A percentile compares a stretch with the other conserved stretches of the same genome.
These are phyloP conservation scores for Populus hybrid DNA, from an alignment of 441 rosid species.

Conservation along the genomic window DNA sequence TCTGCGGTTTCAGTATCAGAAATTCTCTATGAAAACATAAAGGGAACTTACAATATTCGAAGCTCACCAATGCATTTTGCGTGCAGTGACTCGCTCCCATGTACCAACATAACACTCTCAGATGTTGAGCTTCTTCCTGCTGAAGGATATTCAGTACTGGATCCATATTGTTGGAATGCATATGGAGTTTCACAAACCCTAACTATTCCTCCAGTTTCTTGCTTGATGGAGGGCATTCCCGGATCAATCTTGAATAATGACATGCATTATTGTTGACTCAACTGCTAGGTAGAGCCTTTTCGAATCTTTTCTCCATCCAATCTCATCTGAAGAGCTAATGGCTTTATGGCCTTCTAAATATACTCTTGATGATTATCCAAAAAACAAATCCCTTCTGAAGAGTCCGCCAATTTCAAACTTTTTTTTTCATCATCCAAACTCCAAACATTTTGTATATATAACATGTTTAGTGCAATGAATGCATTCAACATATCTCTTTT, in stretches of 20 bases:
- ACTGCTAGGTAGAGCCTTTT: neutral
- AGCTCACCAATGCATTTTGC: constrained; percentile 79
- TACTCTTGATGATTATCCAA: no score
- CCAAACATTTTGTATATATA: no score
- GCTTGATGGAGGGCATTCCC: constrained; percentile 64
- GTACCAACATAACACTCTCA: constrained; percentile 67
- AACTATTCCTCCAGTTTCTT: constrained; percentile 70
- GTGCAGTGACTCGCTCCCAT: constrained; percentile 74
- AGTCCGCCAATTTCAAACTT: no score
- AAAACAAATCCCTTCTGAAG: no score
- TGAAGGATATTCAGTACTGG: constrained; percentile 46
- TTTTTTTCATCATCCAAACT: no score
- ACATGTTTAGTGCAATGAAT: no score
- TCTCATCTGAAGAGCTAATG: constrained; percentile 6
- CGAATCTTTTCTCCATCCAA: no score
- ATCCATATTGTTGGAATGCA: constrained; percentile 90
- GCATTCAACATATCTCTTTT: no score
- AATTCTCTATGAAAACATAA: constrained; percentile 53
- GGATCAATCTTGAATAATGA: constrained; percentile 35
- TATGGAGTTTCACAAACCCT: constrained; percentile 61
- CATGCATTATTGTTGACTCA: constrained; percentile 35
- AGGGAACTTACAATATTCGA: constrained; percentile 68
- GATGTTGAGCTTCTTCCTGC: constrained; percentile 78
- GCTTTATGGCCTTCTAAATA: neutral
- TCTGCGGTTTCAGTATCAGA: constrained; percentile 68